phyloP scores from a whole-genome alignment of 768 basidiomycete genomes.

The Amanita fuliginea region DNA sequence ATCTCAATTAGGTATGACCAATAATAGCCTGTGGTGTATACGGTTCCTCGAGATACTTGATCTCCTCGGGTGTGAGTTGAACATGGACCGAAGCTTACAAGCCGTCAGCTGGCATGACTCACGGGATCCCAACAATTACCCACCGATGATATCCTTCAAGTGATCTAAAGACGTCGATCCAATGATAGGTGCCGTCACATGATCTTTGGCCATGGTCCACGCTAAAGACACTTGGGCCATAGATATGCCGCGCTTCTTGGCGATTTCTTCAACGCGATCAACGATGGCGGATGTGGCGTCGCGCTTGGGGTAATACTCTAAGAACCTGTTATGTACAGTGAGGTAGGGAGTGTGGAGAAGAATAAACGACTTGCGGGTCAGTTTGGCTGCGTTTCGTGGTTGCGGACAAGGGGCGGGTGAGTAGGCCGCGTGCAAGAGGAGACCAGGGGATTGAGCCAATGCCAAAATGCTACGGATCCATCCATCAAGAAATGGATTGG shows the following conservation, averaged over 20 bases:
- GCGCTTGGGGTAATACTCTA: neutral
- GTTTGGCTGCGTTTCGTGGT: slow-evolving; percentile 8
- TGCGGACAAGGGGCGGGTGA: slow-evolving; percentile 18
- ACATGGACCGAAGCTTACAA: neutral
- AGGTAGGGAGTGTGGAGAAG: neutral
- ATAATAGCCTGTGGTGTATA: neutral
- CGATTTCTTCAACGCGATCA: slow-evolving; percentile 40
- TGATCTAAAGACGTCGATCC: slow-evolving; percentile 33
- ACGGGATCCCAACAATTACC: neutral
- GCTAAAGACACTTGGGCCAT: slow-evolving; percentile 52
- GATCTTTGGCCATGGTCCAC: slow-evolving; percentile 35
- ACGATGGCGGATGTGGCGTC: neutral
- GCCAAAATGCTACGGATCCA: slow-evolving; percentile 29
- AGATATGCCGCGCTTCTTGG: slow-evolving; percentile 34
- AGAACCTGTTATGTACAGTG: neutral
- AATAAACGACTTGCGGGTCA: neutral
- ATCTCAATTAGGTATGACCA: neutral
- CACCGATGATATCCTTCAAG: slow-evolving; percentile 39
- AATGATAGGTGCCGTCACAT: slow-evolving; percentile 48
- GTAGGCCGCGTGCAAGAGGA: neutral
- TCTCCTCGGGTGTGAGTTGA: slow-evolving; percentile 1
- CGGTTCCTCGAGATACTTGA: slow-evolving; percentile 1
- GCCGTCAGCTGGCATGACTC: too few relatives aligned
- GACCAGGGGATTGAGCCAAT: slow-evolving; percentile 30
- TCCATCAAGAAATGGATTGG: neutral